Evolutionary conservation across 106 monocot species (phyloP), one percentile per base, ranked within the genome.

Genomic region (Platanthera guangdongensis): DNA sequence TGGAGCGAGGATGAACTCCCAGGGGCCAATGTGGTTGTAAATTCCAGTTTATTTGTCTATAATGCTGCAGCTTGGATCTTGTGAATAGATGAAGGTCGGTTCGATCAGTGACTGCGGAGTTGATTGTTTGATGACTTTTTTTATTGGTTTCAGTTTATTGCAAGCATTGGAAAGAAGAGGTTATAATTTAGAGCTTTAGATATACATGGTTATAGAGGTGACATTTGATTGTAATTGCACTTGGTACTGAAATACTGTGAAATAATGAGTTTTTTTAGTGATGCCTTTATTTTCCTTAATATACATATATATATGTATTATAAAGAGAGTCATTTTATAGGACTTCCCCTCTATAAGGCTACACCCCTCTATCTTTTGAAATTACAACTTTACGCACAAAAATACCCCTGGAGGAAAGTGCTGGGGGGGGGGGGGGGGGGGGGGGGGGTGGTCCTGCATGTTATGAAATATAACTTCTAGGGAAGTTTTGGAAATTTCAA

Each of bases 21-120:
- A 81, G n/a, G 84, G 78, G 10, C 39, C 79, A 10, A 82, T 83
- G 9, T 88, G 82, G 88, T 71, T 81, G n/a, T 88, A 80, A 53
- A 45, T 70, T 6, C 9, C 5, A 55, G 13, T 63, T 9, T 63
- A 14, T 3, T 68, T 12, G 45, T 68, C 39, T 68, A 3, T 48
- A 70, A 39, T 15, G 47, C 70, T 70, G 47, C n/a, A 47, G 8
- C 47, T 14, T 70, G 47, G 47, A 70, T 47, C 7, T 8, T 46
- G 9, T 15, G 69, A 32, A 6, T 14, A 46, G 0, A 46, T 70
- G 70, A 70, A 70, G 46, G 47, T 47, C 4, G 14, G 7, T 18
- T 4, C 13, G 14, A 47, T 70, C 47, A 32, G 11, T 60, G 8
- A 10, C 65, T 12, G 4, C 32, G 28, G 21, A 65, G 65, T 9